A percentile compares a stretch with the other conserved stretches of the same genome.
Evolutionary conservation across 1,284 basidiomycete species (phyloP).

Genomic region (Tylopilus sp.): DNA sequence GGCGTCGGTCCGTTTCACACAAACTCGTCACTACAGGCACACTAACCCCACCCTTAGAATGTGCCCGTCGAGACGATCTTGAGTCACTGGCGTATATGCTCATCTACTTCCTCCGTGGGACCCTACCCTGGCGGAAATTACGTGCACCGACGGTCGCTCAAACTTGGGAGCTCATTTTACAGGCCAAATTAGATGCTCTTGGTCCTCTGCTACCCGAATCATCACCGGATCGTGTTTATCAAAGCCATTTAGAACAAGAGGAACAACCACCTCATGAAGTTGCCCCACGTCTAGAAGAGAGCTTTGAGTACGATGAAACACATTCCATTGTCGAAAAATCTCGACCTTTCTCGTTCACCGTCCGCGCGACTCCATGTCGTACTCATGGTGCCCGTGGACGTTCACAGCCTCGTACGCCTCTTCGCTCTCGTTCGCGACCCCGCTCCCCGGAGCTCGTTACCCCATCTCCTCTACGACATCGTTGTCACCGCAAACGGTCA

Average conservation of each 20-base stretch:
- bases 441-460: slow-evolving; percentile 9
- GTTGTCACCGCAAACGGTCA: slow-evolving; percentile 17
- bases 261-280: slow-evolving; percentile 2
- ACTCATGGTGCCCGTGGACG: slow-evolving; percentile 14
- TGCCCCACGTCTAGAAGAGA: slow-evolving; percentile 10
- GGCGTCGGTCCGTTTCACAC: slow-evolving; percentile 64
- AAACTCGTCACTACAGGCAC: not conserved
- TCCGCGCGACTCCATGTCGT: slow-evolving; percentile 13
- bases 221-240: slow-evolving; percentile 18
- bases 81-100: slow-evolving; percentile 92
- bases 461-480: slow-evolving; percentile 17
- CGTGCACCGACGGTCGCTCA: slow-evolving; percentile 72
- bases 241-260: slow-evolving; percentile 3
- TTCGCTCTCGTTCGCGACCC: slow-evolving; percentile 11
- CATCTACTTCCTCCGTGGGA: slow-evolving; percentile 89
- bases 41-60: slow-evolving; percentile 48
- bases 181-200: slow-evolving; percentile 57
- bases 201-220: slow-evolving; percentile 20
- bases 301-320: slow-evolving; percentile 9
- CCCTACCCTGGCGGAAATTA: slow-evolving; percentile 87
- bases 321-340: slow-evolving; percentile 19
- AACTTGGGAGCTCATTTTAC: slow-evolving; percentile 75
- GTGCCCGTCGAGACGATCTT: slow-evolving; percentile 86
- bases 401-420: slow-evolving; percentile 21
- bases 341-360: slow-evolving; percentile 5